phyloP scores from a whole-genome alignment of 805 yeast genomes.

The Teunomyces aglyptinius region DNA sequence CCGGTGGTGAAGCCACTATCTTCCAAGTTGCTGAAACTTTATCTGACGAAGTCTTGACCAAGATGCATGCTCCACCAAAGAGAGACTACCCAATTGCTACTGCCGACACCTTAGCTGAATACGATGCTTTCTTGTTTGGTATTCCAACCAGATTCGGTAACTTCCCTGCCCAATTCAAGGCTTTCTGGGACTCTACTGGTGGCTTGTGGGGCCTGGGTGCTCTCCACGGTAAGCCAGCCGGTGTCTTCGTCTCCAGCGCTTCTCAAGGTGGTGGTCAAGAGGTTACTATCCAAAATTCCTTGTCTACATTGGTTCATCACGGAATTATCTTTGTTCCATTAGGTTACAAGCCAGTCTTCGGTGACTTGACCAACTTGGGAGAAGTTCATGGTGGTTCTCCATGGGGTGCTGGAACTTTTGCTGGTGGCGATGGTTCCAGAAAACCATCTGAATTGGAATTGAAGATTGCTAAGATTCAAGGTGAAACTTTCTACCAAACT shows the following conservation, averaged over 20 bases:
- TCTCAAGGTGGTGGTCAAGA: slow-evolving; percentile 85
- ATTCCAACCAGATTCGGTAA: slow-evolving; percentile 84
- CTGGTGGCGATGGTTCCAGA: slow-evolving; percentile 79
- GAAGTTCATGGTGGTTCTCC: slow-evolving; percentile 81
- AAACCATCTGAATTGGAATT: slow-evolving; percentile 61
- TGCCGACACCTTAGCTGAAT: slow-evolving; percentile 52
- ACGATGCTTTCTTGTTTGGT: slow-evolving; percentile 84
- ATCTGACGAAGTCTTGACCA: slow-evolving; percentile 51
- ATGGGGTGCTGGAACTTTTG: slow-evolving; percentile 83
- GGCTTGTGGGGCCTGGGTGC: slow-evolving; percentile 76
- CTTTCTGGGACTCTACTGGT: slow-evolving; percentile 78
- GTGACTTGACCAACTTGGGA: slow-evolving; percentile 51
- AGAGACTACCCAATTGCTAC: slow-evolving; percentile 59
- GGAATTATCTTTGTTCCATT: slow-evolving; percentile 80
- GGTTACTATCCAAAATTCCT: slow-evolving; percentile 58
- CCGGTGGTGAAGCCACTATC: slow-evolving; percentile 68
- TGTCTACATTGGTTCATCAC: slow-evolving; percentile 71
- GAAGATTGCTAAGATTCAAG: slow-evolving; percentile 64
- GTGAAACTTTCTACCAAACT: slow-evolving; percentile 50
- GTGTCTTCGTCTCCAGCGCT: slow-evolving; percentile 71
- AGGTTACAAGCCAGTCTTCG: slow-evolving; percentile 62
- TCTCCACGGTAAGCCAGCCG: slow-evolving; percentile 70
- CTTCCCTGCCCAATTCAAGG: slow-evolving; percentile 73
- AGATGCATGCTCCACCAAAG: slow-evolving; percentile 60
- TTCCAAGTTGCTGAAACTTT: slow-evolving; percentile 78